Evolutionary conservation across 805 yeast genomes (phyloP).

Genomic region (Alloascoidea hylecoeti): DNA sequence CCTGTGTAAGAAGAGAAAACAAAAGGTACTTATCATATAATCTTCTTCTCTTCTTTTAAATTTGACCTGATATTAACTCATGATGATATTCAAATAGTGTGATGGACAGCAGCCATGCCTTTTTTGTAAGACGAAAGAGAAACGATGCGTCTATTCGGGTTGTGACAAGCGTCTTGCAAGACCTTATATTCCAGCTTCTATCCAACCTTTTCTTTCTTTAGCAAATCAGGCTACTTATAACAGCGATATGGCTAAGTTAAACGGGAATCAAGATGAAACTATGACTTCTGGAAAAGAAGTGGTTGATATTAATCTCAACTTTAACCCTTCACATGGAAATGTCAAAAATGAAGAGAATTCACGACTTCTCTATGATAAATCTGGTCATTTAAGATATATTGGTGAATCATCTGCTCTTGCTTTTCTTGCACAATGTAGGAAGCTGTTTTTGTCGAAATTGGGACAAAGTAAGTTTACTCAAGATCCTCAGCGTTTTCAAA

Average conservation of each 20-base stretch:
- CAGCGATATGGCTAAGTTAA: no score
- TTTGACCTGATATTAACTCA: no score
- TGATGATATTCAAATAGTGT: no score
- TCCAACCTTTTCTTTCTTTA: background rate
- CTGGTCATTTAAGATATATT: slow-evolving; percentile 20
- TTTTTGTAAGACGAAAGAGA: slow-evolving; percentile 15
- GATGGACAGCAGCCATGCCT: slow-evolving; percentile 18
- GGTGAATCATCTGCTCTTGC: slow-evolving; percentile 27
- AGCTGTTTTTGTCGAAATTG: slow-evolving; percentile 15
- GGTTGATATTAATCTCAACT: no score
- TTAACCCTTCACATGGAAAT: no score
- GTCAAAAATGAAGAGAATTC: no score
- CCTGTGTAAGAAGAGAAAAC: slow-evolving; percentile 24
- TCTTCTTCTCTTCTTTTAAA: background rate
- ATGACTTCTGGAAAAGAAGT: no score
- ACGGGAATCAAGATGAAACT: no score
- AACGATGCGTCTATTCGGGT: slow-evolving; percentile 15
- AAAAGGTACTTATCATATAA: slow-evolving; percentile 3
- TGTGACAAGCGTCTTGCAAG: background rate
- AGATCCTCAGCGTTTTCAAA: slow-evolving; percentile 19
- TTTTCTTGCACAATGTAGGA: slow-evolving; percentile 21
- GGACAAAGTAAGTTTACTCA: slow-evolving; percentile 18
- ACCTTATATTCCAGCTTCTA: background rate
- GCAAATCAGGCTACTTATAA: no score
- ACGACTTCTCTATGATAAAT: slow-evolving; percentile 19